A percentile compares a stretch with the other conserved stretches of the same genome.
Evolutionary conservation across 2,329 filamentous ascomycete genomes (phyloP).

Genomic region (Pseudomassariella vexata): DNA sequence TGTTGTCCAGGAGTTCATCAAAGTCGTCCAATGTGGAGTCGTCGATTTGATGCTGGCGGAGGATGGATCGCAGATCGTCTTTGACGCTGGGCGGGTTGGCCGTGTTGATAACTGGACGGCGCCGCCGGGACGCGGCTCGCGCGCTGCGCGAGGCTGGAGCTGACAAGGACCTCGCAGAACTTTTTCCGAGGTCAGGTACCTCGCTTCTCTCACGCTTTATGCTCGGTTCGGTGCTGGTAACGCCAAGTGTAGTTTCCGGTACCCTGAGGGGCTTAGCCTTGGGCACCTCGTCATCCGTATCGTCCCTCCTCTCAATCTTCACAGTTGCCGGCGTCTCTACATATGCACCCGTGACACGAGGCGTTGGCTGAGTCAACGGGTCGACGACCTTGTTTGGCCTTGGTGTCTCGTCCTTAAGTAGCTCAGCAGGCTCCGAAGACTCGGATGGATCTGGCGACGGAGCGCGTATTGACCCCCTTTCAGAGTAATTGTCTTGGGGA

Average conservation of each 20-base stretch:
- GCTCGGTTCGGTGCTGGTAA: conserved; percentile 6
- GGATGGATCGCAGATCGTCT: conserved; percentile 49
- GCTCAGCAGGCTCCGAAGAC: conserved; percentile 22
- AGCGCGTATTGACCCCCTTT: conserved; percentile 46
- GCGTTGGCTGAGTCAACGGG: conserved; percentile 44
- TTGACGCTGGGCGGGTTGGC: conserved; percentile 47
- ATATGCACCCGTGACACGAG: conserved; percentile 48
- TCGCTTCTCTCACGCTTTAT: conserved; percentile 7
- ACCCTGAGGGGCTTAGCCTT: conserved; percentile 3
- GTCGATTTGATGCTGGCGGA: conserved; percentile 47
- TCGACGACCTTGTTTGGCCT: conserved; percentile 34
- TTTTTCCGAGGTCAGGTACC: conserved; percentile 3
- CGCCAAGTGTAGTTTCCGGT: conserved; percentile 1
- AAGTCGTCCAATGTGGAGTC: conserved; percentile 56
- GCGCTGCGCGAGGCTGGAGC: conserved; percentile 24
- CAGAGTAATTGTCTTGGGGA: conserved; percentile 47
- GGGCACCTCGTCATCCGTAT: conserved; percentile 6
- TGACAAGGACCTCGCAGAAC: conserved; percentile 15
- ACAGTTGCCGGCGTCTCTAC: conserved; percentile 49
- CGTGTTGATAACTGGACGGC: conserved; percentile 45
- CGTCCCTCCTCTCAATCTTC: conserved; percentile 17
- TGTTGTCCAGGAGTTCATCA: conserved; percentile 41
- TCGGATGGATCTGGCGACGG: conserved; percentile 37
- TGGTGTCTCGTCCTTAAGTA: conserved; percentile 49
- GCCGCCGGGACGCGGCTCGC: conserved; percentile 36